phyloP scores from a whole-genome alignment of 192 early-diverging fungal species.

The Coemansia nantahalensis region DNA sequence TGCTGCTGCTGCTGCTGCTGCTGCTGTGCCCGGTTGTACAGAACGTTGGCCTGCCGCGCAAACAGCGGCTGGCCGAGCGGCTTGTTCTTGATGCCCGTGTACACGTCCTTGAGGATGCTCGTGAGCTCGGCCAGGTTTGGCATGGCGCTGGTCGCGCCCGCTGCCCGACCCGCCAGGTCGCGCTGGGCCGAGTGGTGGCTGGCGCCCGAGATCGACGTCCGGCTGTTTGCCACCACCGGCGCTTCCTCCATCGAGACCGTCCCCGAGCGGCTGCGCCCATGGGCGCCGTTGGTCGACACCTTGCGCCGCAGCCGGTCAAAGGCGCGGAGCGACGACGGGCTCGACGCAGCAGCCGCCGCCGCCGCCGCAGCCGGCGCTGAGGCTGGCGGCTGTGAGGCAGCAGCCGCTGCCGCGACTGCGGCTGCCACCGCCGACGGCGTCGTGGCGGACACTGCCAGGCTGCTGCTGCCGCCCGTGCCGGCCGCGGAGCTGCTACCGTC shows the following conservation, averaged over 20 bases:
- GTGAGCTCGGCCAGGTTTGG: constrained; percentile 44
- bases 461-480: not conserved
- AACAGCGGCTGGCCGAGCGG: constrained; percentile 53
- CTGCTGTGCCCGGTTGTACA: constrained; percentile 13
- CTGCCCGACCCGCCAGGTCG: constrained; percentile 9
- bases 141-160: constrained; percentile 7
- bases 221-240: constrained; percentile 8
- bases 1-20: constrained; percentile 2
- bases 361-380: too few relatives aligned
- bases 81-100: constrained; percentile 50
- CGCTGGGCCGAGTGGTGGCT: constrained; percentile 14
- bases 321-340: constrained; percentile 45
- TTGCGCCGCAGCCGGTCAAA: constrained; percentile 53
- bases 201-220: constrained; percentile 18
- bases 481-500: constrained; percentile 20
- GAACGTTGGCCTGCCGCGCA: constrained; percentile 35
- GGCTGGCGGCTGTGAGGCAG: not conserved
- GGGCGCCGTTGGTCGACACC: constrained; percentile 46
- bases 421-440: not conserved
- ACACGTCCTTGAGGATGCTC: constrained; percentile 50
- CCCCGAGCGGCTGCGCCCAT: constrained; percentile 38
- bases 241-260: constrained; percentile 43
- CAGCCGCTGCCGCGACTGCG: not conserved
- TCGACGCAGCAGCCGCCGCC: constrained; percentile 1
- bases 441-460: not conserved